Evolutionary conservation across 73 alveolate genomes (phyloP).

Genomic region (Paramecium sonneborni): DNA sequence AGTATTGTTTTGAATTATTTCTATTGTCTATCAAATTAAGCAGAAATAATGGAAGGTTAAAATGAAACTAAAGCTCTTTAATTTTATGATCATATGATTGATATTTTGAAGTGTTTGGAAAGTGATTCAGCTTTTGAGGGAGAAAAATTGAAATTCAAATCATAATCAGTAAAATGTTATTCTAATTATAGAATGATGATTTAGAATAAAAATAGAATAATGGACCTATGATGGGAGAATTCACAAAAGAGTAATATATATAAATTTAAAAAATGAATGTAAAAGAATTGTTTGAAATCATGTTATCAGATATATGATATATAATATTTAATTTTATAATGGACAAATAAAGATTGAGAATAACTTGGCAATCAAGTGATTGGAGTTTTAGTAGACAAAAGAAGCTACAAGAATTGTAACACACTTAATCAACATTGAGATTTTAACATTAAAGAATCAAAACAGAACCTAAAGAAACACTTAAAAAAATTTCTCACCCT

Average conservation of each 20-base stretch:
- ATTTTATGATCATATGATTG: constrained; percentile 34
- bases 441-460: neutral
- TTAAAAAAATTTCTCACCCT: neutral
- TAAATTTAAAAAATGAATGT: neutral
- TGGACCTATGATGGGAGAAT: neutral
- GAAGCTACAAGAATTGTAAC: neutral
- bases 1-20: neutral
- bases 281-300: neutral
- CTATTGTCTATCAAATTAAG: neutral
- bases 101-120: constrained; percentile 13
- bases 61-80: neutral
- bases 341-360: neutral
- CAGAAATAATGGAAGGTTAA: neutral
- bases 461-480: neutral
- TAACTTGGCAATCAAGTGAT: neutral
- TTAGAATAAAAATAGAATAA: neutral
- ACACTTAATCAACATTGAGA: neutral
- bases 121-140: constrained; percentile 50
- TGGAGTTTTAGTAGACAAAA: neutral
- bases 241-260: neutral
- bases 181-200: neutral
- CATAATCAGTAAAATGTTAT: neutral
- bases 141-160: constrained; percentile 8
- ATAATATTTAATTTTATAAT: neutral
- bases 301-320: neutral